Evolutionary conservation across 1,284 basidiomycete genomes (phyloP).

Genomic region (Pseudozyma flocculosa): DNA sequence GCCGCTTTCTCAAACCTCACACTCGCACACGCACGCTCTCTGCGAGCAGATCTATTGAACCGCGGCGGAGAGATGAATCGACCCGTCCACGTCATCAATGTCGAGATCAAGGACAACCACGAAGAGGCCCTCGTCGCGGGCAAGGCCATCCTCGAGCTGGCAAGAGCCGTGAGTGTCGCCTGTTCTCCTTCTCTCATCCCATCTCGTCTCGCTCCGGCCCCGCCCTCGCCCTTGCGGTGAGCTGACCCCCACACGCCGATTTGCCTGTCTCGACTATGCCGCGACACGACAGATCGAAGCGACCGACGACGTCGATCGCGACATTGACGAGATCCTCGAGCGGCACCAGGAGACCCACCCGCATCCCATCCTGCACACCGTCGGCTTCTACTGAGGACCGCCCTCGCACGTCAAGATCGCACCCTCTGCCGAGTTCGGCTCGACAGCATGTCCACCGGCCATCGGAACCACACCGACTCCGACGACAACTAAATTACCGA

Average conservation of each 20-base stretch:
- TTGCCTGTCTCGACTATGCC: not conserved
- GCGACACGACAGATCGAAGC: conserved; percentile 91
- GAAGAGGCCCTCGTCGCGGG: conserved; percentile 96
- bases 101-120: conserved; percentile 99
- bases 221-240: not conserved
- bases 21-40: too few species aligned
- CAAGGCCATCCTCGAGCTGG: conserved; percentile 91
- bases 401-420: too few species aligned
- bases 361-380: conserved; percentile 85
- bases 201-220: too few species aligned
- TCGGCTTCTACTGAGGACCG: conserved; percentile 50
- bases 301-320: conserved; percentile 81
- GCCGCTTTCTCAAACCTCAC: too few species aligned
- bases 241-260: too few species aligned
- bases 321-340: conserved; percentile 82
- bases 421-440: too few species aligned
- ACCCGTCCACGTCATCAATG: conserved; percentile 93
- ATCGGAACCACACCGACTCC: too few species aligned
- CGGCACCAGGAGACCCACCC: conserved; percentile 84
- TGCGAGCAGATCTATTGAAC: conserved; percentile 72
- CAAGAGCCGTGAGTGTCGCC: conserved; percentile 72
- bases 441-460: too few species aligned
- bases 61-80: conserved; percentile 89
- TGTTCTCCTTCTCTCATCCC: too few species aligned
- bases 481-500: too few species aligned